Evolutionary conservation across 1,139 yeast genomes (phyloP), one percentile per base, ranked within the genome.

Genomic region (Taphrina deformans): DNA sequence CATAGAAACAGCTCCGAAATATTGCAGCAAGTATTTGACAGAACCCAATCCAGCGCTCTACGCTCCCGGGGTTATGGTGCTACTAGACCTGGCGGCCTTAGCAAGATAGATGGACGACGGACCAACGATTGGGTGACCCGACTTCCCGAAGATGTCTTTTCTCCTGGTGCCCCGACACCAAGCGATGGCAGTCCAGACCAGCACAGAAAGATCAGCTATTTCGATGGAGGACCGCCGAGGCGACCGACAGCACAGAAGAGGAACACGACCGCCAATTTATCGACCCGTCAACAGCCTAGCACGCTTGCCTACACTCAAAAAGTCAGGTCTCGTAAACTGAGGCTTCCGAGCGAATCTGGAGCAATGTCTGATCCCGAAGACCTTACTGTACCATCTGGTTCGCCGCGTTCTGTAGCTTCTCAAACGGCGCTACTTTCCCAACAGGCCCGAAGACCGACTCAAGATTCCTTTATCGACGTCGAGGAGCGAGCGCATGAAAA

Each of bases 131-230:
- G 63, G 63, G 63, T 59, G 18, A 41, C 55, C 18, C 35, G 41
- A 12, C 27, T 59, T 14, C 63, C 63, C n/a, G 51, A 38, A 16
- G 26, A 59, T 14, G 63, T 59, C 38, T 50, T 59, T n/a, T 59
- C 63, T 9, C 63, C 63, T 7, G 63, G 55, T 18, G 44, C 21
- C 7, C 27, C 26, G 9, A 50, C 63, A 12, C 63, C 63, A 2
- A 59, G 63, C 40, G 63, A 59, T 18, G 63, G 63, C 12, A 50
- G 55, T 10, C 63, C 63, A 6, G 63, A 59, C n/a, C 56, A 50
- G 27, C 35, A 21, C 24, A n/a, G 63, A 26, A 48, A 26, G 56
- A 40, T 38, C 12, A 53, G 58, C 48, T 53, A 53, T 38, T 53
- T 53, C 46, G 58, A 53, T 16, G 58, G 58, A 14, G 58, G 58